Percentiles rank a stretch among this genome's conserved stretches.
Evolutionary conservation across 257 asterid species (phyloP).

Genomic region (Solanum tarijense): DNA sequence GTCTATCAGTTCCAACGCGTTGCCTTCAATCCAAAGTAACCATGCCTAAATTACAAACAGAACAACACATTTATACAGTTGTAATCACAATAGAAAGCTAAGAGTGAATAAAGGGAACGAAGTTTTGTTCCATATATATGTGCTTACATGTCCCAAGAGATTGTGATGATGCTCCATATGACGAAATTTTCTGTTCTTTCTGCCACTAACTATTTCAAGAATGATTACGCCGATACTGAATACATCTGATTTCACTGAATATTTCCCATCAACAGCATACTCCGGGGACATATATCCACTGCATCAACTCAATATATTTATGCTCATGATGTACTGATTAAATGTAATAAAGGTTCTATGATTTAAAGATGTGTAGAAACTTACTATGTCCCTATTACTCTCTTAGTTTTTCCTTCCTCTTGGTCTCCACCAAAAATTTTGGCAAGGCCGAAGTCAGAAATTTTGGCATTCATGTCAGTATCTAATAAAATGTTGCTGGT

Average conservation of each 20-base stretch:
- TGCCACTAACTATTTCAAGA: conserved; percentile 5
- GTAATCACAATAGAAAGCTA: neutral
- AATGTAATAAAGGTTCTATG: neutral
- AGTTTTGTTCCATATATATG: neutral
- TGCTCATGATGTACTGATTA: neutral
- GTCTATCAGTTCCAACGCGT: neutral
- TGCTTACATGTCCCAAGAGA: conserved; percentile 12
- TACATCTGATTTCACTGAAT: conserved; percentile 4
- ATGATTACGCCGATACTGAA: neutral
- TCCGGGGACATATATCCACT: conserved; percentile 7
- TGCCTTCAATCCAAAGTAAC: conserved; percentile 4
- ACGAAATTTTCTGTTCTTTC: conserved; percentile 3
- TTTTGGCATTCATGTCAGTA: conserved; percentile 5
- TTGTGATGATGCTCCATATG: conserved; percentile 12
- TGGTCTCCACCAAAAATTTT: conserved; percentile 3
- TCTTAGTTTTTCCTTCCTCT: neutral
- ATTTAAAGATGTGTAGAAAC: neutral
- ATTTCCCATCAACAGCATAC: neutral
- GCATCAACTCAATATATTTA: neutral
- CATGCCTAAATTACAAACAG: neutral
- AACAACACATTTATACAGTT: neutral
- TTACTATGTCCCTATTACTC: conserved; percentile 4
- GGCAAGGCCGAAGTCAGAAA: conserved; percentile 12
- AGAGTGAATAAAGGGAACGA: neutral
- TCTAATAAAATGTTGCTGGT: conserved; percentile 13